phyloP scores from a whole-genome alignment of 768 basidiomycete species.

The Grammothele lineata region DNA sequence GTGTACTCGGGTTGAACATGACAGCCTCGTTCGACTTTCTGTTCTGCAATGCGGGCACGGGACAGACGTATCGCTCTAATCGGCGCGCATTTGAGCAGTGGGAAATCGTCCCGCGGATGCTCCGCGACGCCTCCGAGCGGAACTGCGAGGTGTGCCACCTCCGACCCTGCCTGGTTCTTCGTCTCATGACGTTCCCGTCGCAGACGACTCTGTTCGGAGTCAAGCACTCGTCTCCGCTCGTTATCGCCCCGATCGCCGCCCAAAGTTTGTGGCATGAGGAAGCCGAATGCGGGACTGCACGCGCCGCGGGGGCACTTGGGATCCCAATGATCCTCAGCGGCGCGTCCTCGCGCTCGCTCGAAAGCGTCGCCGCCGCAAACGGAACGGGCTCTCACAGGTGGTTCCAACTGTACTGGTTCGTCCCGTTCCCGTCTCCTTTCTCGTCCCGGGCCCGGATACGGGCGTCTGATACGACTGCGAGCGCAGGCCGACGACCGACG shows the following conservation, averaged over 20 bases:
- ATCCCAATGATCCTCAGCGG: constrained; percentile 76
- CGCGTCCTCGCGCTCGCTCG: constrained; percentile 66
- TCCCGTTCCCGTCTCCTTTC: no score
- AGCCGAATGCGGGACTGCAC: constrained; percentile 67
- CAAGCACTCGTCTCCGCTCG: constrained; percentile 53
- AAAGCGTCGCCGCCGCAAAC: constrained; percentile 72
- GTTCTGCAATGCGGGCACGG: constrained; percentile 70
- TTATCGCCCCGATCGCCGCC: constrained; percentile 74
- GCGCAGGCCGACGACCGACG: constrained; percentile 54
- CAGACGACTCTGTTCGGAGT: constrained; percentile 68
- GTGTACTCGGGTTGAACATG: neutral
- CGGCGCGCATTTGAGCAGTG: constrained; percentile 58
- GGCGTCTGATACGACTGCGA: no score
- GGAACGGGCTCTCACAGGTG: constrained; percentile 59
- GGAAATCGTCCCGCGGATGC: constrained; percentile 79
- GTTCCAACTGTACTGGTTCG: constrained; percentile 87
- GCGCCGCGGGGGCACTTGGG: constrained; percentile 56
- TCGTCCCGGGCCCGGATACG: no score
- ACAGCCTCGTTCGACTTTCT: constrained; percentile 41
- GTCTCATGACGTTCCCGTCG: neutral
- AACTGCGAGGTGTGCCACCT: constrained; percentile 48
- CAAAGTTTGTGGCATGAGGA: constrained; percentile 70
- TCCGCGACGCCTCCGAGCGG: constrained; percentile 54
- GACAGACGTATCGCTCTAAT: constrained; percentile 65
- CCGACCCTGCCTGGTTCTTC: neutral